Evolutionary conservation across 2,329 filamentous ascomycete species (phyloP), one percentile per base, ranked within the genome.

Genomic region (Zasmidium citrigriseum): DNA sequence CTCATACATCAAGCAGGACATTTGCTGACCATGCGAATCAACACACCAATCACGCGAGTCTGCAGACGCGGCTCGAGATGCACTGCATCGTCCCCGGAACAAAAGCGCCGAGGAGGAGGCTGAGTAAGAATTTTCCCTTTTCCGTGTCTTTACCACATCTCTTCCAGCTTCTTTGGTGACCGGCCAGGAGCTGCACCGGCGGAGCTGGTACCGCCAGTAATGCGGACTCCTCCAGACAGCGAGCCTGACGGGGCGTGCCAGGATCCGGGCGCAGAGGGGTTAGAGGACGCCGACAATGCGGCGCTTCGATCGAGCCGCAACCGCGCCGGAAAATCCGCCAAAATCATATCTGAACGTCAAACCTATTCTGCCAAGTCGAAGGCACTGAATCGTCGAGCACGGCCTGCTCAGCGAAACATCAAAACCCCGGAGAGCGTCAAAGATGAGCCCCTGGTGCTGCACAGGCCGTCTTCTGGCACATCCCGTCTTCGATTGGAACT

Each of bases 401-500:
- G 47, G 14, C 11, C 4, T 11, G 23, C 12, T 5, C 22, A 27
- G 22, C 23, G n/a, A 20, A 27, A 25, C 22, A 1, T 20, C 47
- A 25, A 20, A n/a, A 58, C 55, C 1, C 55, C 60, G n/a, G 47
- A 55, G 11, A 58, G 49, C 48, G 34, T n/a, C 16, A 21, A 47
- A 27, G 25, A 41, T 27, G 41, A 49, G 34, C 27, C 47, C 3
- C 45, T 63, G 24, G 46, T 60, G 29, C 18, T 58, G 14, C 49
- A 63, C 52, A 60, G 54, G 48, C 60, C 60, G 0, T 51, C 57
- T 20, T 48, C 60, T 22, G 44, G 55, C 12, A 48, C 60, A 16
- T 56, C 52, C 14, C 60, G 60, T 4, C 55, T 63, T n/a, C 27
- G 58, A 11, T 24, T 45, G 2, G 58, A 63, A 27, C 51, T 60